Evolutionary conservation across 306 rosid species (phyloP).

Genomic region (Cicer bijugum): DNA sequence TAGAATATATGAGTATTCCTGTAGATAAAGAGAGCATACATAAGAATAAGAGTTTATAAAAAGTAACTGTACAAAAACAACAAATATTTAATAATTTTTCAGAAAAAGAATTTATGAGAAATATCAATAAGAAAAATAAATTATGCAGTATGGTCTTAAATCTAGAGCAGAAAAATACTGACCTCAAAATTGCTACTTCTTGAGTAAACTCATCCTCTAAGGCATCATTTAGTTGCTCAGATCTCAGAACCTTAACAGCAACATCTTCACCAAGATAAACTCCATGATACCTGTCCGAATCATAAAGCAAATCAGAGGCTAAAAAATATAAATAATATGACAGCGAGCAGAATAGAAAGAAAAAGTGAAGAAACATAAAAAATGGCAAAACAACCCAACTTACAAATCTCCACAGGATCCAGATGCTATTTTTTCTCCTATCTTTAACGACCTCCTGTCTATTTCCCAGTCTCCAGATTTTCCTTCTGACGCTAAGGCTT

Average conservation of each 20-base stretch:
- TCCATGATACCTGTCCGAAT: conserved; percentile 72
- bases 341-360: conserved; percentile 19
- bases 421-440: conserved; percentile 89
- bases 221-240: conserved; percentile 83
- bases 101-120: conserved; percentile 31
- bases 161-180: conserved; percentile 34
- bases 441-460: conserved; percentile 83
- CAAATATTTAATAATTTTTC: conserved; percentile 17
- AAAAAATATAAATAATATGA: conserved; percentile 19
- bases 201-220: conserved; percentile 93
- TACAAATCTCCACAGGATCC: conserved; percentile 99
- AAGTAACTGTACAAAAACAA: background rate
- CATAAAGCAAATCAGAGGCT: conserved; percentile 35
- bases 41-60: background rate
- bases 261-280: conserved; percentile 89
- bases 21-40: conserved; percentile 12
- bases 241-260: conserved; percentile 91
- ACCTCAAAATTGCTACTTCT: conserved; percentile 94
- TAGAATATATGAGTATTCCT: conserved; percentile 10
- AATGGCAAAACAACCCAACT: conserved; percentile 50
- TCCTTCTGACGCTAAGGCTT: conserved; percentile 56
- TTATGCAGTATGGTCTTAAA: conserved; percentile 15
- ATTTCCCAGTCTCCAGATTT: conserved; percentile 90
- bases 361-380: background rate
- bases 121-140: conserved; percentile 18